Conservation (phyloP, 2,329 filamentous ascomycete species). For the Paramyrothecium roridum region DNA sequence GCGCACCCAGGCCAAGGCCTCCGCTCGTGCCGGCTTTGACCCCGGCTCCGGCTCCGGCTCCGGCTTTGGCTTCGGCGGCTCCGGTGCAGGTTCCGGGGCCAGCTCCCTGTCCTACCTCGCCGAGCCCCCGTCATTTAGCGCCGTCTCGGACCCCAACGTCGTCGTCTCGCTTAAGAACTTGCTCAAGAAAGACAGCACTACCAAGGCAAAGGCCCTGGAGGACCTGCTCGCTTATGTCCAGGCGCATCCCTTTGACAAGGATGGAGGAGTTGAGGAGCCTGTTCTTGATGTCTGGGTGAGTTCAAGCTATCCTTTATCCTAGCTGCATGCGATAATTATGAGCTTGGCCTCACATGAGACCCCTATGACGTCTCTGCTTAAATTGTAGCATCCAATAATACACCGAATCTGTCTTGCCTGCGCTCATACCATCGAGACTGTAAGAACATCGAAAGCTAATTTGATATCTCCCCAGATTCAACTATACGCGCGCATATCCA, state of each 20-base stretch:
- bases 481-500: constrained; percentile 83
- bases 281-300: constrained; percentile 84
- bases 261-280: constrained; percentile 70
- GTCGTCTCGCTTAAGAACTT: constrained; percentile 92
- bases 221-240: constrained; percentile 69
- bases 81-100: constrained; percentile 32
- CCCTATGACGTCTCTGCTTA: background rate
- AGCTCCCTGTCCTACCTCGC: constrained; percentile 77
- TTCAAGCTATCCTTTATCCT: background rate
- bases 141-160: constrained; percentile 74
- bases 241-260: constrained; percentile 46
- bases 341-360: background rate
- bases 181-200: constrained; percentile 88
- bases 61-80: constrained; percentile 9
- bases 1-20: constrained; percentile 20
- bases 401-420: background rate
- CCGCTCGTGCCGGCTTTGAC: constrained; percentile 16
- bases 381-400: constrained; percentile 1
- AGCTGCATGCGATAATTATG: background rate
- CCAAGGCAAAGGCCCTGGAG: constrained; percentile 86
- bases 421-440: background rate
- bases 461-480: constrained; percentile 58
- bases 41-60: constrained; percentile 17
- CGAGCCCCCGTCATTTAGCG: constrained; percentile 77
- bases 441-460: background rate